A percentile compares a stretch with the other conserved stretches of the same genome.
Evolutionary conservation across 164 flowering plant genomes (phyloP).

Genomic region (Stephania cephalantha): DNA sequence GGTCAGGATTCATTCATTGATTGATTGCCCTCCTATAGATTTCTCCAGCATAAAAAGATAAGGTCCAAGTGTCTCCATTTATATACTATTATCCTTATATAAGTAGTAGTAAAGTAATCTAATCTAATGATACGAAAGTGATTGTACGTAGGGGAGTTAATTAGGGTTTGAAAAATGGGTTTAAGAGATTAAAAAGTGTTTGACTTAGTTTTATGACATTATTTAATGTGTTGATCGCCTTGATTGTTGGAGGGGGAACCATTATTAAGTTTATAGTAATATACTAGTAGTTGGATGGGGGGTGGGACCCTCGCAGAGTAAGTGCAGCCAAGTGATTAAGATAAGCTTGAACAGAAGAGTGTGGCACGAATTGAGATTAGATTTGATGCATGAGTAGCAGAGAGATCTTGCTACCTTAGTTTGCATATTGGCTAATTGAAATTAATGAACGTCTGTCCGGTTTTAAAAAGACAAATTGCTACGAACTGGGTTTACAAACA

Average conservation of each 20-base stretch:
- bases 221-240: background rate
- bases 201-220: background rate
- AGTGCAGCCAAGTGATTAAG: background rate
- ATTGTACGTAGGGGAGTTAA: background rate
- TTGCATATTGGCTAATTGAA: background rate
- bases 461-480: background rate
- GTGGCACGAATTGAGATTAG: background rate
- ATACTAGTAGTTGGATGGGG: background rate
- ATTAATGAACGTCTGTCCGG: background rate
- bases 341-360: background rate
- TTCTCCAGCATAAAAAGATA: background rate
- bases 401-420: background rate
- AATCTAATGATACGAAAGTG: background rate
- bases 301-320: background rate
- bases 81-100: background rate
- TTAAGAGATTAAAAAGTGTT: slow-evolving; percentile 1
- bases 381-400: background rate
- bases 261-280: background rate
- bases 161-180: background rate
- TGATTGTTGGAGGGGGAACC: background rate
- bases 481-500: background rate
- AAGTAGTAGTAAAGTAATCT: background rate
- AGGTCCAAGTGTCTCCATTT: slow-evolving; percentile 8
- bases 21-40: background rate
- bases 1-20: background rate